Evolutionary conservation across 306 rosid species (phyloP), one percentile per base, ranked within the genome.

Genomic region (Acacia melanoxylon): DNA sequence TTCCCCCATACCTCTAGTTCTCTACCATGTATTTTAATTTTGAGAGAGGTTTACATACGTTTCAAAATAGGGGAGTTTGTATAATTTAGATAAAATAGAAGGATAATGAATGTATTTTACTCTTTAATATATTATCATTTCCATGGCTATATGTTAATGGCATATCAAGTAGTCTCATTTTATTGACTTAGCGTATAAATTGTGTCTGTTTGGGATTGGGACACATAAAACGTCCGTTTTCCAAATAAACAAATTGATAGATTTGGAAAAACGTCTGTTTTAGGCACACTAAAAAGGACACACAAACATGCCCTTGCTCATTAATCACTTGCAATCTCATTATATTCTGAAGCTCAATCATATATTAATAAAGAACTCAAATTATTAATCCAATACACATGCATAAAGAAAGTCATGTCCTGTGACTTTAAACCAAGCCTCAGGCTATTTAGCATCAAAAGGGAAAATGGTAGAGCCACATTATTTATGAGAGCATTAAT

Each of bases 401-500:
- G 37, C 4, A 44, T 13, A 51, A 13, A 12, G 37, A 1, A 71
- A 29, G 40, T 3, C 56, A 70, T 24, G 35, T 12, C 51, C 9
- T 11, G 29, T 1, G 16, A 69, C 15, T 12, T n/a, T 20, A 40
- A 40, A 41, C 19, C 72, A 42, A 20, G 2, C 35, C 74, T 54
- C 25, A 58, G 24, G 8, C 10, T n/a, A 56, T 17, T 5, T 24
- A 6, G 17, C 49, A 24, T 45, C 63, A 29, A 49, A 48, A 27
- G 63, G 63, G 77, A 63, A 49, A 27, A 49, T 29, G 42, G 77
- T 17, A 49, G 4, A 12, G 15, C 41, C 48, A 33, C 62, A 45
- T 77, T 77, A 77, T 65, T 65, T 48, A 65, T 17, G 22, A 76
- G 66, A 63, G 44, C 33, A 62, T 75, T 27, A 19, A n/a, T 44